A percentile compares a stretch with the other conserved stretches of the same genome.
Conservation (phyloP, 2,329 filamentous ascomycete species). For the Mycosphaerella arachidis region DNA sequence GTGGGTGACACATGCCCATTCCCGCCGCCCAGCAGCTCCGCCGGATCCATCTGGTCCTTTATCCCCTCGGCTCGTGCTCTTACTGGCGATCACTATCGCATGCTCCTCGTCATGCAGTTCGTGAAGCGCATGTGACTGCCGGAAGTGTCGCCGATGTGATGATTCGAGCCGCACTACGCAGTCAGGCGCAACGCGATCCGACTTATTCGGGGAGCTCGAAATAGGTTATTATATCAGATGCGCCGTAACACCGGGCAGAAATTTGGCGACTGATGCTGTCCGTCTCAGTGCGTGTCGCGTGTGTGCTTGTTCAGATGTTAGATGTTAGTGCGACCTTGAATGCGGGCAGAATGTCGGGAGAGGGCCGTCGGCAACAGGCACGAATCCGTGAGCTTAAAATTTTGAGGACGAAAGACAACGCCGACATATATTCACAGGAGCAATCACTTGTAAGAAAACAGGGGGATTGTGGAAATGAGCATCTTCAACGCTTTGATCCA, state of each 20-base stretch:
- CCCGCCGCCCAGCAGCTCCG: conserved; percentile 26
- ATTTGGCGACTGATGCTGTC: not conserved
- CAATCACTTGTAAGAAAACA: too few species aligned
- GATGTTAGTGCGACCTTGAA: not conserved
- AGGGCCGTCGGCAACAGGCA: not conserved
- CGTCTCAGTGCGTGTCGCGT: not conserved
- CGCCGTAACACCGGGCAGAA: not conserved
- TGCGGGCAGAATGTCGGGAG: not conserved
- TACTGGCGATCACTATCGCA: conserved; percentile 11
- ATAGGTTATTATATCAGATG: not conserved
- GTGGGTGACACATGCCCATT: conserved; percentile 22
- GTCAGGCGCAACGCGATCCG: not conserved
- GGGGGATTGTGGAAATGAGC: too few species aligned
- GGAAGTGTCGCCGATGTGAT: not conserved
- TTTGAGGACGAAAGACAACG: not conserved
- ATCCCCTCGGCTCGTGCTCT: not conserved
- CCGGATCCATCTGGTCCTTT: conserved; percentile 30
- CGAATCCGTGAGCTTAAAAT: not conserved
- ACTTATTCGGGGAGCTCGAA: not conserved
- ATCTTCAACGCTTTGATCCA: too few species aligned
- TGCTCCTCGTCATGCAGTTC: conserved; percentile 7
- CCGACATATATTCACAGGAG: not conserved
- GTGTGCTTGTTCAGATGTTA: not conserved
- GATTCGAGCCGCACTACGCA: not conserved
- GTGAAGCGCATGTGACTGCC: conserved; percentile 7